Percentiles rank a stretch among this genome's conserved stretches.
Conservation (phyloP, 1,139 yeast species). For the Kurtzmaniella natalensis region DNA sequence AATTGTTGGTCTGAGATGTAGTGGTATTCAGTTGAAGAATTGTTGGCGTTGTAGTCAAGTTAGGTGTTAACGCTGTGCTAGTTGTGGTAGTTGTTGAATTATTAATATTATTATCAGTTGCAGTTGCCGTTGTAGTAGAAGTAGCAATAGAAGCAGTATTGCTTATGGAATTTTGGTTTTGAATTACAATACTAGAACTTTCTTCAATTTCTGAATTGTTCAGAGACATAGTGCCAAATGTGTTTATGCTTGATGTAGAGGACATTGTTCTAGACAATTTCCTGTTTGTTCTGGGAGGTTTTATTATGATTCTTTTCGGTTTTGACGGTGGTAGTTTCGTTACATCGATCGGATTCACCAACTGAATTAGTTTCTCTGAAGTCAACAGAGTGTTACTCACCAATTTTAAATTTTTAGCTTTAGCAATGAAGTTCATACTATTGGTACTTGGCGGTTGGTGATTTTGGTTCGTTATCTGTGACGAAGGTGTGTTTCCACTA, state of each 20-base stretch:
- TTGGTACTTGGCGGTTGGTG: slow-evolving; percentile 4
- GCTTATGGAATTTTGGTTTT: background rate
- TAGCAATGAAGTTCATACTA: slow-evolving; percentile 14
- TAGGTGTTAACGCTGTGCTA: background rate
- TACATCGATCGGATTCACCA: slow-evolving; percentile 74
- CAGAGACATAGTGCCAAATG: slow-evolving; percentile 35
- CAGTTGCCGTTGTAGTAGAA: too few species aligned
- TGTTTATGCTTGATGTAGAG: slow-evolving; percentile 48
- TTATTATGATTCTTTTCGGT: slow-evolving; percentile 61
- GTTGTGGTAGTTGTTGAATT: too few species aligned
- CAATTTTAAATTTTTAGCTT: slow-evolving; percentile 21
- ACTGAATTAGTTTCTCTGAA: slow-evolving; percentile 54
- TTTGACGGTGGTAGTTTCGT: slow-evolving; percentile 60
- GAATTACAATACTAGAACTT: background rate
- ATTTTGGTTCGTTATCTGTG: slow-evolving; percentile 4
- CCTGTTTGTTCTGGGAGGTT: slow-evolving; percentile 32
- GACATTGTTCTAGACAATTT: slow-evolving; percentile 44
- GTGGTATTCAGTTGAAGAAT: slow-evolving; percentile 4
- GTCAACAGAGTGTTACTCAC: slow-evolving; percentile 29
- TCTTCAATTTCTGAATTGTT: slow-evolving; percentile 26
- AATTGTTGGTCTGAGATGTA: slow-evolving; percentile 6
- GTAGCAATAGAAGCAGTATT: too few species aligned
- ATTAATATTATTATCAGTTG: too few species aligned
- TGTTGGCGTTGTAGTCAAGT: slow-evolving; percentile 2
- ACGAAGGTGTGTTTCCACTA: slow-evolving; percentile 9